Base-by-base conservation (phyloP, 495 filamentous ascomycete species). In the Neurospora pannonica region DNA sequence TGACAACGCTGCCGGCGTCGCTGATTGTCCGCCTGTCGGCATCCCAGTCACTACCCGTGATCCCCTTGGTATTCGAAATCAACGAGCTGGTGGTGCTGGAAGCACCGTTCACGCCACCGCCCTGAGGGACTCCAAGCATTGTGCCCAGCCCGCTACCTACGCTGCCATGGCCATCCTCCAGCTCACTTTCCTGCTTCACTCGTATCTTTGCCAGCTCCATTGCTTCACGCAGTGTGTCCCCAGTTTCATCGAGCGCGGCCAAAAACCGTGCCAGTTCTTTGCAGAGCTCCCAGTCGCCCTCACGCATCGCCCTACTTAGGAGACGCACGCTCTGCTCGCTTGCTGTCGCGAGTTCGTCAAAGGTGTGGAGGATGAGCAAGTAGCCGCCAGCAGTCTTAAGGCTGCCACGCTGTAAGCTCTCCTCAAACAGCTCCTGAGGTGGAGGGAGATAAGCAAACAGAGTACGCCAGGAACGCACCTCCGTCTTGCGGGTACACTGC, bases 321-420 rank as follows among this genome's bases (percentile, higher is more conserved):
- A 99, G 82, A 28, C 94, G 87, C 0, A 98, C 92, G 60, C 95
- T 90, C 77, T 95, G 91, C 76, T 94, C 92, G 36, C 92, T 93
- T 71, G 88, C 90, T 9, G 89, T 87, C n/a, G 89, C 89, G 75
- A 94, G 84, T 75, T 97, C 95, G 76, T 97, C 94, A 73, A 98
- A 92, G 0, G 93, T 95, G 80, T 99, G 96, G 38, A 99, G 85
- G 38, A 99, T 92, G n/a, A 99, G 87, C 24, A 99, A 87, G 79
- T 98, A 99, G 0, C 97, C 97, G 34, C 94, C 97, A 7, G 97
- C 97, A 6, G 96, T 98, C 83, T 98, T 98, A 71, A 98, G 87
- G n/a, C 89, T 90, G 10, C 92, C 93, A 24, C 92, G 88, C 75
- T 90, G 89, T 28, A 99, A 85, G 1, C 94, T 93, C 81, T 97